phyloP scores from a whole-genome alignment of 1,284 basidiomycete species.

The Cutaneotrichosporon cavernicola region DNA sequence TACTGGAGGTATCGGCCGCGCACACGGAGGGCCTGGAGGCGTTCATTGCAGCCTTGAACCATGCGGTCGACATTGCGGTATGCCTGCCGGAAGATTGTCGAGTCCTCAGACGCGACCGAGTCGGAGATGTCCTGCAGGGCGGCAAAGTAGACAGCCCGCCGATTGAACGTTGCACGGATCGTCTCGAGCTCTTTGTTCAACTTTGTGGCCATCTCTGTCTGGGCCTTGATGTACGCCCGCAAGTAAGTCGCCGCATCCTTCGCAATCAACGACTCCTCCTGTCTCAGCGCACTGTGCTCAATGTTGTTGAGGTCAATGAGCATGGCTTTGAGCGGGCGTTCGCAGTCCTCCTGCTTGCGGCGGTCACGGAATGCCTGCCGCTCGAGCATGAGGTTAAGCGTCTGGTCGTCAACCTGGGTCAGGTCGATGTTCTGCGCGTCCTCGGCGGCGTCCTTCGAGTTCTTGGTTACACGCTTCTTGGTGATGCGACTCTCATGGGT shows the following conservation, averaged over 20 bases:
- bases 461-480: slow-evolving; percentile 40
- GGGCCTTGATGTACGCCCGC: slow-evolving; percentile 19
- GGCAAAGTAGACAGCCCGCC: slow-evolving; percentile 46
- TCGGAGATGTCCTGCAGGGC: slow-evolving; percentile 51
- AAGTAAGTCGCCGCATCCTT: neutral
- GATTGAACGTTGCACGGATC: slow-evolving; percentile 46
- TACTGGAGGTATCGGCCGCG: slow-evolving; percentile 42
- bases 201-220: slow-evolving; percentile 32
- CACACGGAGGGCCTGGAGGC: slow-evolving; percentile 34
- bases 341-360: slow-evolving; percentile 35
- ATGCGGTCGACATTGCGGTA: slow-evolving; percentile 28
- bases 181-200: slow-evolving; percentile 49
- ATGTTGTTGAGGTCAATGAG: slow-evolving; percentile 39
- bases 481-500: slow-evolving; percentile 33
- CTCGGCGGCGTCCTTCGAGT: slow-evolving; percentile 31
- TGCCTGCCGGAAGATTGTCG: slow-evolving; percentile 31
- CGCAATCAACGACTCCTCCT: slow-evolving; percentile 21
- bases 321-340: slow-evolving; percentile 43
- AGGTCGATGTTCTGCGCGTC: slow-evolving; percentile 21
- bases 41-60: slow-evolving; percentile 31
- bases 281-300: slow-evolving; percentile 13
- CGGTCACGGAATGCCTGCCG: slow-evolving; percentile 44
- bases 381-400: slow-evolving; percentile 32
- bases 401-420: slow-evolving; percentile 36
- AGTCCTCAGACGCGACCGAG: slow-evolving; percentile 34